Base-by-base conservation (phyloP, 371 early-diverging fungal genomes). In the Nosema granulosis region DNA sequence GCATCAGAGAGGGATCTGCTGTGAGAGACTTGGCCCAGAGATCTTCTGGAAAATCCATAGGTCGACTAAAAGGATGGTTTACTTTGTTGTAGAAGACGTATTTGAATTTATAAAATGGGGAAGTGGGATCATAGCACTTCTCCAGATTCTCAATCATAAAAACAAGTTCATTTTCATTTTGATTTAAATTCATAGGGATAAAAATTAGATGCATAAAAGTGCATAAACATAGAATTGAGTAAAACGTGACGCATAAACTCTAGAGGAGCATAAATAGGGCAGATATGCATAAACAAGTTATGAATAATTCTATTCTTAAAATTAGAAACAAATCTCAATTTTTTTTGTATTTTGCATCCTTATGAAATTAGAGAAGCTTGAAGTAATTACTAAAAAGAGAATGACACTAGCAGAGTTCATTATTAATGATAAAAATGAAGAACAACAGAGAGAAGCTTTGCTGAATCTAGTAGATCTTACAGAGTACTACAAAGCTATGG, bases 11-110 rank as follows among this genome's bases (percentile, higher is more conserved):
- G 20, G 63, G 22, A 37, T 77, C 76, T 22, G 22, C 66, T 32
- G 35, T 69, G 12, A 77, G 34, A 18, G 71, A 58, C 24, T 59
- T 71, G 26, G 52, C 51, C 81, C 81, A 81, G 3, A 76, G 54
- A n/a, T 73, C 68, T n/a, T 69, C 70, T n/a, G 77, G 70, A 67
- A 81, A 74, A 54, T 75, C 72, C 9, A 62, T 1, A 16, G 82
- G 79, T 6, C 63, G 57, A 0, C 24, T 24, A 52, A 75, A 63
- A 13, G 74, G 70, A n/a, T 35, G n/a, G 29, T 82, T 71, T 31
- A 69, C 51, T 63, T 83, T 62, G 68, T 85, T 82, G 52, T 84
- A 84, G 50, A 85, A 85, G 1, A 71, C 68, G 71, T 84, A 80
- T n/a, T 52, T 79, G 71, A 85, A 85, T 69, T 85, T 85, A 38